Conservation (phyloP, 805 yeast genomes). For the Saccharomycopsis synnaedendra region DNA sequence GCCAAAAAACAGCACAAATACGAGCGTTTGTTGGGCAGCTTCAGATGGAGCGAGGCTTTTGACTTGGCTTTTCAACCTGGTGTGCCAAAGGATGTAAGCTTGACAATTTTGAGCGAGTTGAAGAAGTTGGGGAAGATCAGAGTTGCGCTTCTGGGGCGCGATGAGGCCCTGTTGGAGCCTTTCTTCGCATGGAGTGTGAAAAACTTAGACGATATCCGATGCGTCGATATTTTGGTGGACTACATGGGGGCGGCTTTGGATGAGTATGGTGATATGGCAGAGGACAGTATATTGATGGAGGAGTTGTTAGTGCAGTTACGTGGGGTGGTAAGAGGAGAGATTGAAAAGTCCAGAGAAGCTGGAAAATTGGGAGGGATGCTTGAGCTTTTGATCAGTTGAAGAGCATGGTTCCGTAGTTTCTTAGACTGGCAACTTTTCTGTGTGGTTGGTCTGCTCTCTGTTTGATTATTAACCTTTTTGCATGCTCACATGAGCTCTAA, state of each 20-base stretch:
- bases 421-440: too few relatives aligned
- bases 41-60: slow-evolving; percentile 88
- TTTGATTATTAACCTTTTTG: too few relatives aligned
- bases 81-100: slow-evolving; percentile 64
- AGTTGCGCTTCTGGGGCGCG: slow-evolving; percentile 70
- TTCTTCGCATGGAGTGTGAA: slow-evolving; percentile 73
- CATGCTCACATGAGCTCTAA: too few relatives aligned
- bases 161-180: slow-evolving; percentile 79
- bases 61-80: slow-evolving; percentile 79
- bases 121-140: slow-evolving; percentile 82
- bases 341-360: slow-evolving; percentile 75
- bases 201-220: slow-evolving; percentile 70
- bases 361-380: slow-evolving; percentile 89
- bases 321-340: slow-evolving; percentile 54
- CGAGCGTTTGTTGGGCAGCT: slow-evolving; percentile 76
- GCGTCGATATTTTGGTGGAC: slow-evolving; percentile 52
- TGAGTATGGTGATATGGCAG: slow-evolving; percentile 65
- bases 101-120: slow-evolving; percentile 77
- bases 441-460: too few relatives aligned
- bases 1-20: slow-evolving; percentile 63
- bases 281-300: slow-evolving; percentile 64
- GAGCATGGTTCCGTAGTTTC: background rate
- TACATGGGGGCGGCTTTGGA: slow-evolving; percentile 58
- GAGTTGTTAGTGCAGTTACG: slow-evolving; percentile 54
- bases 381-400: slow-evolving; percentile 48